phyloP scores from a whole-genome alignment of 306 rosid genomes.

The Prunus davidiana region DNA sequence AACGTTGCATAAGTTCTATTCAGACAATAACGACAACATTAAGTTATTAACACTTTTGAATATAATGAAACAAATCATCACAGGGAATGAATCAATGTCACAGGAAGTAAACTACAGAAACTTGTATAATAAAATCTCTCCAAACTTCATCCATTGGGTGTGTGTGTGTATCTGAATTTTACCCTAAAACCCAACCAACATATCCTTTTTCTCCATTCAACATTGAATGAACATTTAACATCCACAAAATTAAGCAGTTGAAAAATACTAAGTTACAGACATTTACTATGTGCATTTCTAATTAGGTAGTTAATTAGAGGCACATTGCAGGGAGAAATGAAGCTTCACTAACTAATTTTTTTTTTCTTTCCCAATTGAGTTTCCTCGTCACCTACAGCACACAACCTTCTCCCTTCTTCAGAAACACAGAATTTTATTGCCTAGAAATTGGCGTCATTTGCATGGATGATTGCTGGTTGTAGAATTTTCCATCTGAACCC shows the following conservation, averaged over 20 bases:
- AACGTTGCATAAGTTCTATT: too few relatives aligned
- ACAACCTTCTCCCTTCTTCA: constrained; percentile 14
- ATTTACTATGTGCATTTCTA: constrained; percentile 61
- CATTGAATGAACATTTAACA: constrained; percentile 20
- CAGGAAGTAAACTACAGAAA: background rate
- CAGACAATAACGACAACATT: too few relatives aligned
- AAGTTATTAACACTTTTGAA: too few relatives aligned
- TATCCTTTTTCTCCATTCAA: constrained; percentile 18
- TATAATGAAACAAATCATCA: background rate
- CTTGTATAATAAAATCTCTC: background rate
- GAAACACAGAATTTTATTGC: constrained; percentile 41
- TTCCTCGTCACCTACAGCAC: background rate
- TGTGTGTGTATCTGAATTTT: background rate
- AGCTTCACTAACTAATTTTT: background rate
- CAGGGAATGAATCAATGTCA: constrained; percentile 13
- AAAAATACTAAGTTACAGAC: constrained; percentile 34
- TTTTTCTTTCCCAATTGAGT: background rate
- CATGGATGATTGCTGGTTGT: constrained; percentile 76
- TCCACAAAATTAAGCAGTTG: constrained; percentile 27
- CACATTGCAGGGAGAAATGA: constrained; percentile 19
- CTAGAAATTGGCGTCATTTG: constrained; percentile 83
- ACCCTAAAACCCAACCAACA: background rate
- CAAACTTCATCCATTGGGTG: background rate
- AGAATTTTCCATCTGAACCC: constrained; percentile 78
- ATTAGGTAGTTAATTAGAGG: constrained; percentile 39